A percentile compares a stretch with the other conserved stretches of the same genome.
phyloP scores from a whole-genome alignment of 208 protist genomes.

The Entamoeba histolytica region DNA sequence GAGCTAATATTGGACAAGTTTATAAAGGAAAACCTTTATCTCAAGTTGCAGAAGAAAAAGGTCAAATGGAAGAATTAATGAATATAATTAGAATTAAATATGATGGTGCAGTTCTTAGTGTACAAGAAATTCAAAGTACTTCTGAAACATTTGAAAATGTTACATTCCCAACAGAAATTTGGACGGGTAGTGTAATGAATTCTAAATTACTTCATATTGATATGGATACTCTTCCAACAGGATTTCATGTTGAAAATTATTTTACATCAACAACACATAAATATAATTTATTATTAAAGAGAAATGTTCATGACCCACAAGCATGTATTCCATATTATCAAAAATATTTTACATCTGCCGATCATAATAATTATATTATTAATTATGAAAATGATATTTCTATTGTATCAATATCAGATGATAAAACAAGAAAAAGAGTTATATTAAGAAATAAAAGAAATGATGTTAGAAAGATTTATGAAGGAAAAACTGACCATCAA shows the following conservation, averaged over 20 bases:
- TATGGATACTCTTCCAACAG: background rate
- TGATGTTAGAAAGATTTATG: background rate
- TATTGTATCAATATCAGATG: background rate
- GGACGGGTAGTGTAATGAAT: background rate
- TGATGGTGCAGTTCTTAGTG: background rate
- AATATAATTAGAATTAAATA: background rate
- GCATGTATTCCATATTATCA: background rate
- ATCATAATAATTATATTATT: background rate
- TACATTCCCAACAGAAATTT: background rate
- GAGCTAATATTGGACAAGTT: background rate
- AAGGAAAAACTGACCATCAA: background rate
- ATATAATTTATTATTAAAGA: background rate
- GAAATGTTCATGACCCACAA: background rate
- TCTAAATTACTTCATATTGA: background rate
- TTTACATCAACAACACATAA: background rate
- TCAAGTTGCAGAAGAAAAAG: background rate
- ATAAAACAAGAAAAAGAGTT: background rate
- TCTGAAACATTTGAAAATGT: background rate
- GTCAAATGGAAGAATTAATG: background rate
- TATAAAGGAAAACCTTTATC: background rate
- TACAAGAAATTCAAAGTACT: background rate
- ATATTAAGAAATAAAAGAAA: background rate
- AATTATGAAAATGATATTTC: background rate
- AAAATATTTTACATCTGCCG: background rate
- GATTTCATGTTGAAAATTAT: background rate